Percentiles rank a stretch among this genome's conserved stretches.
Evolutionary conservation across 208 protist genomes (phyloP).

Genomic region (Phytomonas francai): DNA sequence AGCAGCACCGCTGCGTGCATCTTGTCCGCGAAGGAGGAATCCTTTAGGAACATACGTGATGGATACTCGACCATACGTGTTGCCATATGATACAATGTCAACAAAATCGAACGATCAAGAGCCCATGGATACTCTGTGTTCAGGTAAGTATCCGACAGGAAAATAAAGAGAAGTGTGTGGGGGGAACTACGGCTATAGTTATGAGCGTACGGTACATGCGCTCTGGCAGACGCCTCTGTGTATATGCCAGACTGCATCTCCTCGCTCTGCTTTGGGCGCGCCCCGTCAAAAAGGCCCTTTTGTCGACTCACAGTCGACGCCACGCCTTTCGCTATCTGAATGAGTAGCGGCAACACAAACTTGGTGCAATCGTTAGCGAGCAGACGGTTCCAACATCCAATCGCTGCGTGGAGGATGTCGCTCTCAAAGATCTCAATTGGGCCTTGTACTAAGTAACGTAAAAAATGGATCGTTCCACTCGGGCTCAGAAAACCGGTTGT

Average conservation of each 20-base stretch:
- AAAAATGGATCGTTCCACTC: constrained; percentile 28
- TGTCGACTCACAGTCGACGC: constrained; percentile 52
- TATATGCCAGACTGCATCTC: constrained; percentile 56
- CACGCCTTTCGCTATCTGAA: constrained; percentile 51
- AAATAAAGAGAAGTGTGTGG: constrained; percentile 68
- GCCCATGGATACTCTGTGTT: constrained; percentile 31
- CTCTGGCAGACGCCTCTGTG: not conserved
- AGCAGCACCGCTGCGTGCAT: constrained; percentile 64
- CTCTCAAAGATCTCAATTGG: constrained; percentile 55
- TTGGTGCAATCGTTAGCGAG: constrained; percentile 35
- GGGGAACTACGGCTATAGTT: constrained; percentile 43
- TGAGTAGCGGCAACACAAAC: constrained; percentile 43
- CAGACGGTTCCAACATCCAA: constrained; percentile 64
- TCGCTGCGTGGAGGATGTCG: constrained; percentile 41
- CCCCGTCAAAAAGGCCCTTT: constrained; percentile 71
- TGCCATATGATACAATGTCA: constrained; percentile 42
- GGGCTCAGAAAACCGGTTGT: constrained; percentile 20
- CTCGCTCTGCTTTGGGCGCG: constrained; percentile 28
- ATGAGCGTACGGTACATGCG: not conserved
- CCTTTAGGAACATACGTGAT: constrained; percentile 53
- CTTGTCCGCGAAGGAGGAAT: constrained; percentile 70
- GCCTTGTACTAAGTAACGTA: constrained; percentile 59
- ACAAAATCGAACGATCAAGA: constrained; percentile 46
- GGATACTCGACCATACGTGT: constrained; percentile 43
- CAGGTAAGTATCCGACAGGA: constrained; percentile 59